Evolutionary conservation across 2,329 filamentous ascomycete species (phyloP), one percentile per base, ranked within the genome.

Genomic region (Monilinia laxa): DNA sequence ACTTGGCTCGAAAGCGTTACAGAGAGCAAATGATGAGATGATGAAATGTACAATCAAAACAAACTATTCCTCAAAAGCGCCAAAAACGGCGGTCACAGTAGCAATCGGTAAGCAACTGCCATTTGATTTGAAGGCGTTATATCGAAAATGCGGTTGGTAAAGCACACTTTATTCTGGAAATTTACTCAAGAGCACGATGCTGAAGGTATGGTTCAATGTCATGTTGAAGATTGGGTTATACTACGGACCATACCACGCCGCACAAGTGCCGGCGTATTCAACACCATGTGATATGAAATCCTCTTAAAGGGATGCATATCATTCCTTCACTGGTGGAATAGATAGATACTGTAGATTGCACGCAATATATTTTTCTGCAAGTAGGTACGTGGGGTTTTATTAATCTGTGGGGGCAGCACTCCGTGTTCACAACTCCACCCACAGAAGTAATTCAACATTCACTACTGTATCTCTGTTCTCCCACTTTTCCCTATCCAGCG

Each of bases 331-430:
- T 2, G 9, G 28, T 38, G 58, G 23, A 51, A 28, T 25, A 25
- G 31, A 62, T 51, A 52, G 31, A 28, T 28, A 28, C 28, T 28
- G 28, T 4, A 28, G 28, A 62, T 51, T 38, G 10, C 45, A 51
- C 49, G 45, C 45, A 51, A 18, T n/a, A 3, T 35, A 28, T n/a
- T 54, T 57, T 35, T 35, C 31, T 35, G 31, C 31, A 35, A 35
- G 31, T 9, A 35, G 31, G 31, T 35, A 35, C 31, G 31, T 35
- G 31, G 31, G 31, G 16, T 35, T 59, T 31, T 51, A 35, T 38
- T 49, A 56, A 20, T 31, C 38, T 45, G 40, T 60, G 62, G 62
- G 62, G 35, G 10, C 53, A 55, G 52, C 52, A 57, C 40, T 56
- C 28, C 53, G 38, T 35, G 9, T 64, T 57, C 42, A 60, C 42